These are phyloP conservation scores for Penicillium sp. DNA, from an alignment of 2,329 filamentous ascomycete species.

Conservation along the genomic window DNA sequence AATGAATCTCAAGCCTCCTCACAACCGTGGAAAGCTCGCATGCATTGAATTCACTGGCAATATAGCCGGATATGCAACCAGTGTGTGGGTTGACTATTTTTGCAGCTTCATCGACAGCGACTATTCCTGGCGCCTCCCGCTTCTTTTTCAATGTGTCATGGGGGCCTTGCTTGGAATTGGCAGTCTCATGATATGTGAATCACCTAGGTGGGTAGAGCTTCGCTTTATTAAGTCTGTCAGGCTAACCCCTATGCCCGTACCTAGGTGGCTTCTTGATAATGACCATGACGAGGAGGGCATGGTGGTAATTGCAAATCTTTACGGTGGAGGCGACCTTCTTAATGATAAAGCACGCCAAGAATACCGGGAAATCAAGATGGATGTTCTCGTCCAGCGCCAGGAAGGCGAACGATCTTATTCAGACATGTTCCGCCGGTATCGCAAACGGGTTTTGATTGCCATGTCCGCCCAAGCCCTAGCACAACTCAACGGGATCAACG, in stretches of 20 bases:
- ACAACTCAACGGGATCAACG: constrained; percentile 97
- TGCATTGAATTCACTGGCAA: constrained; percentile 99
- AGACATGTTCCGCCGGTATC: constrained; percentile 94
- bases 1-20: constrained; percentile 60
- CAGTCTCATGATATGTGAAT: constrained; percentile 92
- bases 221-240: constrained; percentile 22
- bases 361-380: constrained; percentile 98
- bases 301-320: constrained; percentile 95
- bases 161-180: constrained; percentile 78
- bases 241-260: constrained; percentile 8
- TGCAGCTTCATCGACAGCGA: constrained; percentile 84
- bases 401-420: constrained; percentile 87
- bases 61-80: constrained; percentile 90
- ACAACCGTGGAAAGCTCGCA: constrained; percentile 90
- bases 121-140: constrained; percentile 83
- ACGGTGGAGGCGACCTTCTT: constrained; percentile 92
- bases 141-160: constrained; percentile 94
- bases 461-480: constrained; percentile 97
- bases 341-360: constrained; percentile 89
- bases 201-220: constrained; percentile 65
- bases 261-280: constrained; percentile 92
- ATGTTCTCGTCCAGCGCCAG: constrained; percentile 85
- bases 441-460: constrained; percentile 90
- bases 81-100: constrained; percentile 98
- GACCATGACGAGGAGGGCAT: constrained; percentile 98